These are phyloP conservation scores for Macrophomina phaseolina DNA, from an alignment of 2,329 filamentous ascomycete species.

Conservation along the genomic window DNA sequence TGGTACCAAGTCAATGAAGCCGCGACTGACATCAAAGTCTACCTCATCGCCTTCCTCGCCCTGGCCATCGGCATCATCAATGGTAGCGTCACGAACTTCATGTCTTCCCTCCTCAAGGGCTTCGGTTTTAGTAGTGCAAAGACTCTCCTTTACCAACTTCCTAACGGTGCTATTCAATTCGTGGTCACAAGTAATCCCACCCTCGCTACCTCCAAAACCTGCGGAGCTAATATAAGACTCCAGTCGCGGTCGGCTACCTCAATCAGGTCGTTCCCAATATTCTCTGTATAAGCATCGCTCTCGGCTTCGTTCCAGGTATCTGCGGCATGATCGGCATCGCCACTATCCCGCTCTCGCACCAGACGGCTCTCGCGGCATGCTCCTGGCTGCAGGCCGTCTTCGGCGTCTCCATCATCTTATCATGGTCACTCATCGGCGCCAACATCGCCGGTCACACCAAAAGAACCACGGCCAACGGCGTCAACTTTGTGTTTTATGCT, in stretches of 20 bases:
- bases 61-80: constrained; percentile 55
- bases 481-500: constrained; percentile 1
- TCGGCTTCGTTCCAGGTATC: constrained; percentile 21
- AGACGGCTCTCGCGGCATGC: constrained; percentile 3
- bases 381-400: neutral
- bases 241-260: neutral
- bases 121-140: constrained; percentile 41
- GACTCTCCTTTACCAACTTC: neutral
- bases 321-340: constrained; percentile 17
- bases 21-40: constrained; percentile 46
- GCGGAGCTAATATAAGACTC: neutral
- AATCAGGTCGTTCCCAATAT: neutral
- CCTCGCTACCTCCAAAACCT: neutral
- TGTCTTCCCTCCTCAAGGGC: constrained; percentile 52
- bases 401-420: neutral
- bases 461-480: neutral
- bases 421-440: constrained; percentile 14
- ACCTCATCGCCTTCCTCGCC: constrained; percentile 48
- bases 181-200: constrained; percentile 27
- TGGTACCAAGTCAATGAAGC: constrained; percentile 47
- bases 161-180: constrained; percentile 12
- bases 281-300: constrained; percentile 27
- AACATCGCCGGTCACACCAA: constrained; percentile 16
- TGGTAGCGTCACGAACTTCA: constrained; percentile 57
- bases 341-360: constrained; percentile 15